These are phyloP conservation scores for Starmerella gropengiesseri DNA, from an alignment of 805 yeast species.

Conservation along the genomic window DNA sequence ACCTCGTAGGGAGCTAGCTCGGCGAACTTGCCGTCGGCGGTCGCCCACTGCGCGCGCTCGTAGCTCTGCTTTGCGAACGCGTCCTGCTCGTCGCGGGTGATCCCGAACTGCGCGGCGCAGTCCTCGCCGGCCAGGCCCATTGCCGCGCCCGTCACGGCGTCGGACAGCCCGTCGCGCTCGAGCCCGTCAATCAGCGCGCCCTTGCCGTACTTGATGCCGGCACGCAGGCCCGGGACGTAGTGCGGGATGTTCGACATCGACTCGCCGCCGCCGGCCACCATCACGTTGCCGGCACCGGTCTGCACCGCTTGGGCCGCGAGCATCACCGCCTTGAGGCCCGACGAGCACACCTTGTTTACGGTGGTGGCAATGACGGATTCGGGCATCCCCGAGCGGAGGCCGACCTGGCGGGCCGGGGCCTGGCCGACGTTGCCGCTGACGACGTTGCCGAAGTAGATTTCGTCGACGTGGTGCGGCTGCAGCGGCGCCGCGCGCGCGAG, in stretches of 20 bases:
- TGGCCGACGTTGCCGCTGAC: conserved; percentile 90
- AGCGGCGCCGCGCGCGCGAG: conserved; percentile 62
- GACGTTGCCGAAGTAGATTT: conserved; percentile 86
- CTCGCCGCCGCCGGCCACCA: conserved; percentile 96
- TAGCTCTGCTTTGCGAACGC: conserved; percentile 76
- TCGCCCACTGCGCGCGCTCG: conserved; percentile 75
- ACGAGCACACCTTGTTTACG: conserved; percentile 93
- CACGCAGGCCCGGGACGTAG: conserved; percentile 74
- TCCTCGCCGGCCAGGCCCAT: conserved; percentile 98
- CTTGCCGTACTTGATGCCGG: conserved; percentile 86
- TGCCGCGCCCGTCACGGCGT: conserved; percentile 75
- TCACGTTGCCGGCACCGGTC: conserved; percentile 83
- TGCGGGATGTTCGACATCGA: conserved; percentile 95
- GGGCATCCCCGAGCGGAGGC: conserved; percentile 76
- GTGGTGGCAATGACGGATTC: conserved; percentile 76
- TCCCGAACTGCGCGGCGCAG: conserved; percentile 71
- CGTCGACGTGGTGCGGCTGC: conserved; percentile 60
- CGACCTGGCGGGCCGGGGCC: conserved; percentile 97
- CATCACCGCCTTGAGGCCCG: conserved; percentile 86
- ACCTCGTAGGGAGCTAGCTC: conserved; percentile 85
- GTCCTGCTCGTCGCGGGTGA: conserved; percentile 83
- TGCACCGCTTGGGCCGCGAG: conserved; percentile 82
- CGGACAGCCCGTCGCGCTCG: conserved; percentile 84
- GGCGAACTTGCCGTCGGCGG: conserved; percentile 64
- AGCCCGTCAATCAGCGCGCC: conserved; percentile 72